Percentiles rank a stretch among this genome's conserved stretches.
phyloP scores from a whole-genome alignment of 768 basidiomycete species.

The Tubosaeta sp. region DNA sequence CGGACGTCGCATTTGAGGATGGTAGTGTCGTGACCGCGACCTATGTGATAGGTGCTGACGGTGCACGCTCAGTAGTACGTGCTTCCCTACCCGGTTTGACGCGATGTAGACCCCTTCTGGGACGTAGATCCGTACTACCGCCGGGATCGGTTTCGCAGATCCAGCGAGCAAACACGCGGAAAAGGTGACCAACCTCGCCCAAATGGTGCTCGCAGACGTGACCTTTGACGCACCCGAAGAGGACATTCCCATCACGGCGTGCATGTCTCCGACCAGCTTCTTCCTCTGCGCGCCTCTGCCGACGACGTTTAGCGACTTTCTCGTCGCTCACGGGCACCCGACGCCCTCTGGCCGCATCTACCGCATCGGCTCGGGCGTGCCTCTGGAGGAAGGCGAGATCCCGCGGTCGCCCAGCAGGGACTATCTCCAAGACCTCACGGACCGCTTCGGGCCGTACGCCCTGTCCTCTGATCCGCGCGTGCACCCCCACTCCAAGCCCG shows the following conservation, averaged over 20 bases:
- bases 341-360: slow-evolving; percentile 20
- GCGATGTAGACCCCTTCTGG: not conserved
- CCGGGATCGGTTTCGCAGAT: slow-evolving; percentile 42
- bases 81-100: not conserved
- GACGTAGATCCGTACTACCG: slow-evolving; percentile 40
- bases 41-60: slow-evolving; percentile 53
- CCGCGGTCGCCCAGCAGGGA: slow-evolving; percentile 36
- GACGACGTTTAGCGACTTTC: slow-evolving; percentile 14
- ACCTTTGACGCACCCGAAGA: slow-evolving; percentile 7
- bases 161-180: slow-evolving; percentile 34
- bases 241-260: not conserved
- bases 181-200: slow-evolving; percentile 27
- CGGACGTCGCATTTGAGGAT: slow-evolving; percentile 44
- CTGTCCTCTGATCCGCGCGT: slow-evolving; percentile 36
- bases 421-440: slow-evolving; percentile 42
- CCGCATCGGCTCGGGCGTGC: slow-evolving; percentile 42
- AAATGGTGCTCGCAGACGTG: slow-evolving; percentile 24
- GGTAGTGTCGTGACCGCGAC: slow-evolving; percentile 40
- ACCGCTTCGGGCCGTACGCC: slow-evolving; percentile 37
- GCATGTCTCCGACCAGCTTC: slow-evolving; percentile 8
- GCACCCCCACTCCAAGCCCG: slow-evolving; percentile 27
- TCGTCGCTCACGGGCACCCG: slow-evolving; percentile 12
- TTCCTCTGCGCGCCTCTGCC: slow-evolving; percentile 14
- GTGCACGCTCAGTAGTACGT: slow-evolving; percentile 23
- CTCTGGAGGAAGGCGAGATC: slow-evolving; percentile 32